A percentile compares a stretch with the other conserved stretches of the same genome.
Evolutionary conservation across 306 rosid species (phyloP).

Genomic region (Quillaja saponaria): DNA sequence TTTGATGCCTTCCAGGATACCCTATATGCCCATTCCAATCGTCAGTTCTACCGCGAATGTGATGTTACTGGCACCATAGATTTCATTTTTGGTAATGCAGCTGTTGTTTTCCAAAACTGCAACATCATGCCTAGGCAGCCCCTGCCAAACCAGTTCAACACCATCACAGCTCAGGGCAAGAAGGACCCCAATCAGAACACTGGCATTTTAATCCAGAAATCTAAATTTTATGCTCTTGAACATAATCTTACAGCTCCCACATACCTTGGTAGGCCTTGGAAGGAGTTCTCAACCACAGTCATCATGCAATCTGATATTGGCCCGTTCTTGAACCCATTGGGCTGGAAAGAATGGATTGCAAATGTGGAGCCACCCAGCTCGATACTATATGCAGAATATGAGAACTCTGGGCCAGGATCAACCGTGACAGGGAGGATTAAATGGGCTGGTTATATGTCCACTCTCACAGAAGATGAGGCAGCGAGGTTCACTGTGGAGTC

Average conservation of each 20-base stretch:
- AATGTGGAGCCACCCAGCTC: slow-evolving; percentile 57
- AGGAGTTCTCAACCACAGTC: slow-evolving; percentile 70
- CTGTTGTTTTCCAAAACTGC: slow-evolving; percentile 74
- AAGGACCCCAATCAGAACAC: slow-evolving; percentile 76
- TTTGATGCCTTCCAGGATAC: slow-evolving; percentile 83
- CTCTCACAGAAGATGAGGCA: slow-evolving; percentile 48
- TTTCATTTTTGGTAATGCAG: slow-evolving; percentile 92
- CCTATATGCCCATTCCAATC: slow-evolving; percentile 84
- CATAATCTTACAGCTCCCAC: slow-evolving; percentile 51
- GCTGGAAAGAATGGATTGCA: slow-evolving; percentile 70
- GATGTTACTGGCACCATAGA: slow-evolving; percentile 82
- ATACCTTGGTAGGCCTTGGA: slow-evolving; percentile 94
- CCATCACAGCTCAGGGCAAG: slow-evolving; percentile 94
- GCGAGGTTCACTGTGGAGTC: slow-evolving; percentile 51
- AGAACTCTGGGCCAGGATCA: slow-evolving; percentile 64
- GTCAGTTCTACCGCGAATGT: slow-evolving; percentile 86
- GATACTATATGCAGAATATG: slow-evolving; percentile 75
- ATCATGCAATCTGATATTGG: slow-evolving; percentile 65
- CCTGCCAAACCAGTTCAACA: slow-evolving; percentile 70
- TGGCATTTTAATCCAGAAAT: slow-evolving; percentile 77
- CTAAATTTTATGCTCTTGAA: slow-evolving; percentile 35
- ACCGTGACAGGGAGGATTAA: slow-evolving; percentile 51
- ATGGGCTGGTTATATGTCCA: slow-evolving; percentile 72
- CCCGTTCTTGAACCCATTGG: slow-evolving; percentile 55
- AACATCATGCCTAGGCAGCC: slow-evolving; percentile 76